Evolutionary conservation across 371 early-diverging fungal genomes (phyloP).

Genomic region (Apophysomyces elegans): DNA sequence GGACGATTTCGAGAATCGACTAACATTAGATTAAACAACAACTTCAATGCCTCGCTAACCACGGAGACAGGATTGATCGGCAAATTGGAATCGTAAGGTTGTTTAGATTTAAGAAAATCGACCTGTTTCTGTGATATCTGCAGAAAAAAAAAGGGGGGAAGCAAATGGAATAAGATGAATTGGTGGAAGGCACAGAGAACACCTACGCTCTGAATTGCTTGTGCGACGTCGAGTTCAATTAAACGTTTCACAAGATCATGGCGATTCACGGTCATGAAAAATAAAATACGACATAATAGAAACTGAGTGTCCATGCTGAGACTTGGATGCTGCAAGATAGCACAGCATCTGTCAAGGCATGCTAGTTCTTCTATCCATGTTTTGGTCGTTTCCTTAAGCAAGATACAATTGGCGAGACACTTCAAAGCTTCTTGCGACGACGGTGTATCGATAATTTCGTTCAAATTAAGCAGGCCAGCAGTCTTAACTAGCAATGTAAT

Average conservation of each 20-base stretch:
- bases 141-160: not conserved
- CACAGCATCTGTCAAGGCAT: slow-evolving; percentile 32
- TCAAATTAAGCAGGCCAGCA: slow-evolving; percentile 25
- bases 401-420: slow-evolving; percentile 61
- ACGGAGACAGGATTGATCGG: slow-evolving; percentile 52
- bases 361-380: slow-evolving; percentile 39
- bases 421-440: slow-evolving; percentile 57
- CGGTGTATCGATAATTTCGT: slow-evolving; percentile 24
- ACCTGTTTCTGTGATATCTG: slow-evolving; percentile 20
- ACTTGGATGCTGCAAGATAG: slow-evolving; percentile 36
- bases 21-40: slow-evolving; percentile 61
- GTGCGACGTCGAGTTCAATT: slow-evolving; percentile 45
- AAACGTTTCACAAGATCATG: slow-evolving; percentile 44
- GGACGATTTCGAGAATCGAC: slow-evolving; percentile 34
- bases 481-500: slow-evolving; percentile 26
- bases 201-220: slow-evolving; percentile 47
- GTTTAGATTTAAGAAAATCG: slow-evolving; percentile 13
- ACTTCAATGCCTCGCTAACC: slow-evolving; percentile 60
- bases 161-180: not conserved
- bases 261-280: slow-evolving; percentile 60
- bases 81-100: slow-evolving; percentile 17
- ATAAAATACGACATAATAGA: slow-evolving; percentile 58
- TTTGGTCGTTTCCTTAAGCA: slow-evolving; percentile 49
- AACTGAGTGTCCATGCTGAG: slow-evolving; percentile 59
- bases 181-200: not conserved